Evolutionary conservation across 441 rosid species (phyloP).

Genomic region (Viola pubescens): DNA sequence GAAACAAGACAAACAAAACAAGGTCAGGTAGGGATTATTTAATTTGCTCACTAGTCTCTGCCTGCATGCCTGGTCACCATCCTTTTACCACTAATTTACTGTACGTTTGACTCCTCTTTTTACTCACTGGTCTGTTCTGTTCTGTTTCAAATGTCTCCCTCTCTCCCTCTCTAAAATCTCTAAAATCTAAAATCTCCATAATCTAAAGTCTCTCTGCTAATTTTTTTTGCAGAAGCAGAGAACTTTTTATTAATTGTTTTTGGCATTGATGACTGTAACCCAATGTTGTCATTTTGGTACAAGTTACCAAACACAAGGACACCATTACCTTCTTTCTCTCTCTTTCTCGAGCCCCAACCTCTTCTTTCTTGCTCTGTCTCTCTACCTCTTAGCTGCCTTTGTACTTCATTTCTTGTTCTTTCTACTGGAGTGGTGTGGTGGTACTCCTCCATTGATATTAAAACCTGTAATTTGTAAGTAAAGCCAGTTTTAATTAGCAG

Average conservation of each 20-base stretch:
- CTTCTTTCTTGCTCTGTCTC: conserved; percentile 2
- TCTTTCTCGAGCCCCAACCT: conserved; percentile 51
- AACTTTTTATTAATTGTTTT: not conserved
- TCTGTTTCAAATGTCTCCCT: conserved; percentile 6
- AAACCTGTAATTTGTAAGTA: too few relatives aligned
- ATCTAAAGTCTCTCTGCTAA: not conserved
- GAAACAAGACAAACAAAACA: conserved; percentile 16
- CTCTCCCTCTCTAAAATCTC: conserved; percentile 4
- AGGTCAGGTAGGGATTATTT: not conserved
- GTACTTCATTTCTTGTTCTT: too few relatives aligned
- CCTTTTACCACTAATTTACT: conserved; percentile 19
- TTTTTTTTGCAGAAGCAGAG: not conserved
- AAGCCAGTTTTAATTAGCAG: too few relatives aligned
- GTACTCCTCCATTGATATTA: too few relatives aligned
- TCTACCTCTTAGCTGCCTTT: not conserved
- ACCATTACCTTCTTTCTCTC: conserved; percentile 18
- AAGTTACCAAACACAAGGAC: conserved; percentile 15
- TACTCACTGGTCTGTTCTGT: conserved; percentile 24
- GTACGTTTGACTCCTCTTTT: conserved; percentile 47
- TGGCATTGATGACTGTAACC: conserved; percentile 9
- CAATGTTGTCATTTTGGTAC: conserved; percentile 4
- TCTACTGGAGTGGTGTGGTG: too few relatives aligned
- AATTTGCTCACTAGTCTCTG: conserved; percentile 6
- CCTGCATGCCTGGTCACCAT: conserved; percentile 24
- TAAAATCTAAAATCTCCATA: conserved; percentile 6